Conservation (phyloP, 2,329 filamentous ascomycete genomes). For the Fusarium luffae region DNA sequence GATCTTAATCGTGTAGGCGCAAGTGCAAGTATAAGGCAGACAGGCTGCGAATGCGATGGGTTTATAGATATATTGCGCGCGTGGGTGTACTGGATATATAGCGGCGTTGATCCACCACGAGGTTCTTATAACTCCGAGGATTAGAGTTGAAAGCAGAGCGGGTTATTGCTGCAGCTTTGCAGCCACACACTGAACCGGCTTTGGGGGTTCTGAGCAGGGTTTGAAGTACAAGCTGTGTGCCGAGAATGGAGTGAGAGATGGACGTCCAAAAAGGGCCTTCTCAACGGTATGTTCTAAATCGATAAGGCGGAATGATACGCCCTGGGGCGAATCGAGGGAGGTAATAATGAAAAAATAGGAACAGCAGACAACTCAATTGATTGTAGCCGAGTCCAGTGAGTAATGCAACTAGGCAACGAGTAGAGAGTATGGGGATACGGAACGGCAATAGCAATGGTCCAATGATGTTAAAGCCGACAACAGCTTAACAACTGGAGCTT, state of each 20-base stretch:
- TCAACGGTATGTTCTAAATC: constrained; percentile 14
- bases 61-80: constrained; percentile 20
- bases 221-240: constrained; percentile 15
- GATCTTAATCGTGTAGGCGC: constrained; percentile 21
- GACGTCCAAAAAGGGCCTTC: constrained; percentile 18
- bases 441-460: constrained; percentile 16
- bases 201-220: constrained; percentile 4
- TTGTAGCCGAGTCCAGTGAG: constrained; percentile 12
- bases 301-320: constrained; percentile 29
- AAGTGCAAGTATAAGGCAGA: constrained; percentile 35
- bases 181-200: constrained; percentile 17
- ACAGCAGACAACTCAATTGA: constrained; percentile 31
- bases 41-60: constrained; percentile 24
- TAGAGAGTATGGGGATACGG: constrained; percentile 15
- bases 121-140: constrained; percentile 10
- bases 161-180: constrained; percentile 23
- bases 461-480: constrained; percentile 12
- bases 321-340: constrained; percentile 23
- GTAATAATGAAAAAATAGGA: neutral
- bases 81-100: constrained; percentile 7
- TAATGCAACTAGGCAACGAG: constrained; percentile 11
- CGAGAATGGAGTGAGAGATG: constrained; percentile 7
- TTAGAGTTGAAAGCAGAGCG: constrained; percentile 4
- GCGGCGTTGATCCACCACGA: constrained; percentile 27
- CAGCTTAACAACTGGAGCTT: constrained; percentile 20